phyloP scores from a whole-genome alignment of 179 eudicot species.

The Silene noctiflora region DNA sequence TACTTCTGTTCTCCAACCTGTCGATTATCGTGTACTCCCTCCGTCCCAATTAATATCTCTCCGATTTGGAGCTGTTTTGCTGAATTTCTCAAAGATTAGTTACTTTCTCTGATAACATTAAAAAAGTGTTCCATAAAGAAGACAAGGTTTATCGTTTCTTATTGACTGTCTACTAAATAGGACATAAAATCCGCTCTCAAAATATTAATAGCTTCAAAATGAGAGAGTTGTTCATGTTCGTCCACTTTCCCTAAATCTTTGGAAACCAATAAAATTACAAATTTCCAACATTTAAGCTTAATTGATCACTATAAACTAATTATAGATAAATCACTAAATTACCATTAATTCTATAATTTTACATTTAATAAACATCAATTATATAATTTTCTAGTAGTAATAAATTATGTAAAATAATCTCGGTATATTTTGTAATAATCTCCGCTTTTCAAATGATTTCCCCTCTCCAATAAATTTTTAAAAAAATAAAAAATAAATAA shows the following conservation, averaged over 20 bases:
- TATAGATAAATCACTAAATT: conserved; percentile 19
- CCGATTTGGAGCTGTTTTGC: too few species aligned
- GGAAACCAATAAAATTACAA: conserved; percentile 20
- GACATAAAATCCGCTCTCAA: too few species aligned
- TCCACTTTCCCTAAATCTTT: conserved; percentile 21
- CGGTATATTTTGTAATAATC: background rate
- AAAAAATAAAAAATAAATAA: background rate
- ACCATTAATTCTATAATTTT: background rate
- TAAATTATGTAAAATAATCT: background rate
- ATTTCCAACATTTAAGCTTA: conserved; percentile 13
- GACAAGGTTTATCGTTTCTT: too few species aligned
- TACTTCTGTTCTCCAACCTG: too few species aligned
- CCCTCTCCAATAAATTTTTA: background rate
- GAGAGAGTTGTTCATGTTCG: background rate
- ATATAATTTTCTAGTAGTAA: background rate
- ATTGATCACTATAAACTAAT: conserved; percentile 18
- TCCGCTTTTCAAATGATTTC: background rate
- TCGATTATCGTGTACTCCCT: too few species aligned
- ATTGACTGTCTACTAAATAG: too few species aligned
- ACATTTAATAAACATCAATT: conserved; percentile 21
- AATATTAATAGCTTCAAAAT: background rate
- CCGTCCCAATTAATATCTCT: too few species aligned
- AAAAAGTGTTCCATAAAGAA: too few species aligned
- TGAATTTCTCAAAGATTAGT: too few species aligned
- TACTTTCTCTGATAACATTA: too few species aligned